These are phyloP conservation scores for Xenoacremonium recifei DNA, from an alignment of 2,329 filamentous ascomycete genomes.

Conservation along the genomic window DNA sequence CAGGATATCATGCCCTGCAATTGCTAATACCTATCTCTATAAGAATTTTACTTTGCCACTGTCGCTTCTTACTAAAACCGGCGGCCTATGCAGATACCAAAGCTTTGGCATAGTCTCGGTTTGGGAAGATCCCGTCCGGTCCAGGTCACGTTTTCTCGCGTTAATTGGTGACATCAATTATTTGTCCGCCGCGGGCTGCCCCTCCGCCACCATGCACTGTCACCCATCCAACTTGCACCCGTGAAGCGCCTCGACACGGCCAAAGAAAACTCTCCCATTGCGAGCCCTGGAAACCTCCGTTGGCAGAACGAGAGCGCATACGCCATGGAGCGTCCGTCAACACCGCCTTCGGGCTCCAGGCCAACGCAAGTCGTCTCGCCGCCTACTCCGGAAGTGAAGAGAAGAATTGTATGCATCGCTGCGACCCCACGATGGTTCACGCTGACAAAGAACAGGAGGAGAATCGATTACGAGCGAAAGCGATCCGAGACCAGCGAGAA, in stretches of 20 bases:
- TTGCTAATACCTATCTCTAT: too few relatives aligned
- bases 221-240: too few relatives aligned
- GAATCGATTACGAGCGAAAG: constrained; percentile 84
- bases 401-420: constrained; percentile 49
- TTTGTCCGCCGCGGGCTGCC: constrained; percentile 21
- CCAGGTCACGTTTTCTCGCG: constrained; percentile 31
- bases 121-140: too few relatives aligned
- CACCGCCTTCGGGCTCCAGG: constrained; percentile 39
- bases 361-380: constrained; percentile 39
- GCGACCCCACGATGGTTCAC: not conserved
- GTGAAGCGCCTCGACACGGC: too few relatives aligned
- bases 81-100: too few relatives aligned
- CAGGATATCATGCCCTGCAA: too few relatives aligned
- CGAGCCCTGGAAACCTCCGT: too few relatives aligned
- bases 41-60: too few relatives aligned
- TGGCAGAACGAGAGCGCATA: not conserved
- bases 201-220: constrained; percentile 23
- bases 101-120: too few relatives aligned
- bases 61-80: too few relatives aligned
- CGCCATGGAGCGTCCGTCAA: constrained; percentile 47
- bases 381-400: constrained; percentile 53
- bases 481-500: constrained; percentile 71
- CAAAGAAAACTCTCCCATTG: too few relatives aligned
- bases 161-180: constrained; percentile 27
- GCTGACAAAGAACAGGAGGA: constrained; percentile 63